Evolutionary conservation across 768 basidiomycete genomes (phyloP).

Genomic region (Boletus bicolor): DNA sequence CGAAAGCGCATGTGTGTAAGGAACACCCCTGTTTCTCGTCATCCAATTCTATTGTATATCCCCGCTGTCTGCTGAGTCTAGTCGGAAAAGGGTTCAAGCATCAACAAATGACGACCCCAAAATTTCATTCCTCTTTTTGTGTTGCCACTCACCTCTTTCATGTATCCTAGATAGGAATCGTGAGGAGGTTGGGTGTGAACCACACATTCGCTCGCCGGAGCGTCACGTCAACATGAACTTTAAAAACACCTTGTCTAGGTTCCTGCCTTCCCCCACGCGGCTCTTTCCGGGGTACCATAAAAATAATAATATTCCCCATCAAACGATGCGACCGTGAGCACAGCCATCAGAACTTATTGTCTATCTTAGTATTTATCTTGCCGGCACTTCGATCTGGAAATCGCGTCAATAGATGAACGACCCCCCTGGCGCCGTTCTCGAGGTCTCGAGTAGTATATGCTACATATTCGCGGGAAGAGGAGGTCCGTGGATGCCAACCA

Average conservation of each 20-base stretch:
- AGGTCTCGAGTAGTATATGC: not conserved
- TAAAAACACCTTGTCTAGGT: not conserved
- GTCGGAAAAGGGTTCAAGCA: slow-evolving; percentile 4
- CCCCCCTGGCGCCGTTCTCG: slow-evolving; percentile 9
- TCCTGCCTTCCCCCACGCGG: not conserved
- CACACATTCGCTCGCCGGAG: slow-evolving; percentile 1
- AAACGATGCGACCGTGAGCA: slow-evolving; percentile 3
- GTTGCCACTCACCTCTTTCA: slow-evolving; percentile 16
- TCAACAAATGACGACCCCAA: slow-evolving; percentile 10
- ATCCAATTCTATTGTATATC: not conserved
- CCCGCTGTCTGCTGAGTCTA: not conserved
- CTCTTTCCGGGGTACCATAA: slow-evolving; percentile 6
- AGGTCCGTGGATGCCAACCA: not conserved
- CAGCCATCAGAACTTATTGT: slow-evolving; percentile 9
- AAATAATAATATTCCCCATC: not conserved
- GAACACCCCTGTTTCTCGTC: slow-evolving; percentile 10
- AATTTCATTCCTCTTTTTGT: not conserved
- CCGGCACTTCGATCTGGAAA: slow-evolving; percentile 14
- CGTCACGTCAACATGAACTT: slow-evolving; percentile 14
- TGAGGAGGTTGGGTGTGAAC: slow-evolving; percentile 11
- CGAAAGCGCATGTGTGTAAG: slow-evolving; percentile 17
- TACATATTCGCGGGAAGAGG: slow-evolving; percentile 21
- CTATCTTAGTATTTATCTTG: slow-evolving; percentile 17
- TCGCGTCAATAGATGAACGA: not conserved
- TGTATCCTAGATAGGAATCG: slow-evolving; percentile 21